Conservation (phyloP, 1,284 basidiomycete species). For the Trichosporon ovoides region DNA sequence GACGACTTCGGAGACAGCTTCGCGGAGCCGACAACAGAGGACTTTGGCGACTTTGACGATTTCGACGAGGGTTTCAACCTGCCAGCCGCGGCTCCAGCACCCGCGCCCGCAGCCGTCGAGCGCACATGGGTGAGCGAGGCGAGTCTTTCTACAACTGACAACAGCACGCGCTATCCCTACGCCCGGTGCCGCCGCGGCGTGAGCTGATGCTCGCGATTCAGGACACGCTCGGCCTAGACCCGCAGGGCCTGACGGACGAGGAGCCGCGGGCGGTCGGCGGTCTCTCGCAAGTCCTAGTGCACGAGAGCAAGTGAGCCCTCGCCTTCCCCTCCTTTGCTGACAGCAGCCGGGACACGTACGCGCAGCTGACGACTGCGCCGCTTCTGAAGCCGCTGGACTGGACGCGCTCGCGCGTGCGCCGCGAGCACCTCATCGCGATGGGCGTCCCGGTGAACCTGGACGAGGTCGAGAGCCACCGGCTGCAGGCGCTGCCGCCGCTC, state of each 20-base stretch:
- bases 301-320: slow-evolving; percentile 56
- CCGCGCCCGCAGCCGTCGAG: slow-evolving; percentile 48
- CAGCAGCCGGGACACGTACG: slow-evolving; percentile 68
- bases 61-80: slow-evolving; percentile 46
- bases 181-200: slow-evolving; percentile 58
- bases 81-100: slow-evolving; percentile 16
- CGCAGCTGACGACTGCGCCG: slow-evolving; percentile 53
- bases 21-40: not conserved
- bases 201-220: slow-evolving; percentile 61
- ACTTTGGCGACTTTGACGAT: slow-evolving; percentile 53
- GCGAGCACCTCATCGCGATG: slow-evolving; percentile 80
- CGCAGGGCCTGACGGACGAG: slow-evolving; percentile 60
- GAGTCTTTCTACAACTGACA: not conserved
- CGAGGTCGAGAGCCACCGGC: slow-evolving; percentile 68
- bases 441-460: slow-evolving; percentile 90
- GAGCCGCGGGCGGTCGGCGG: slow-evolving; percentile 73
- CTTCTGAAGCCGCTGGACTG: slow-evolving; percentile 72
- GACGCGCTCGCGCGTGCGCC: slow-evolving; percentile 78
- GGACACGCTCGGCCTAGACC: slow-evolving; percentile 57
- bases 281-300: slow-evolving; percentile 66
- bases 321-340: slow-evolving; percentile 9
- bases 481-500: slow-evolving; percentile 67
- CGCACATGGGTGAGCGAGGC: slow-evolving; percentile 15
- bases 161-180: slow-evolving; percentile 62
- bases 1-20: slow-evolving; percentile 57